These are phyloP conservation scores for Baorangia bicolor DNA, from an alignment of 768 basidiomycete species.

Conservation along the genomic window DNA sequence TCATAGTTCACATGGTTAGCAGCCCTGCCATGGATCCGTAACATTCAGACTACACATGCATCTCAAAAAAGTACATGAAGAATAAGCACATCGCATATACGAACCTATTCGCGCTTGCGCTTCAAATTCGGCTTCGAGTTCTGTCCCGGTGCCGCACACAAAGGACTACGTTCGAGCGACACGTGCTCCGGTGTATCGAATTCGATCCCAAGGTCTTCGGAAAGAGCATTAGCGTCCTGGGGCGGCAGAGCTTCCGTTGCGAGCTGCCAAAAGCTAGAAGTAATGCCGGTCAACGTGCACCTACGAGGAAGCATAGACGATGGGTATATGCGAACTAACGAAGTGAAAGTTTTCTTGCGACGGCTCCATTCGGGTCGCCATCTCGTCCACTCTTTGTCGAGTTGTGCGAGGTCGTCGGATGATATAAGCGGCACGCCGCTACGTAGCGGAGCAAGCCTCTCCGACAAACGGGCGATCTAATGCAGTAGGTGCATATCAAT, in stretches of 20 bases:
- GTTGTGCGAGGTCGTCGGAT: conserved; percentile 61
- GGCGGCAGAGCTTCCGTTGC: conserved; percentile 67
- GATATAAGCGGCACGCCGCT: conserved; percentile 64
- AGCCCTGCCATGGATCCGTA: not conserved
- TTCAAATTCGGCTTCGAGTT: conserved; percentile 42
- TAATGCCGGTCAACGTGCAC: not conserved
- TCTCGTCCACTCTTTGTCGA: conserved; percentile 73
- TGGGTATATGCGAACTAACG: conserved; percentile 24
- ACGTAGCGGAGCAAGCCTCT: conserved; percentile 62
- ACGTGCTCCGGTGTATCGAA: conserved; percentile 71
- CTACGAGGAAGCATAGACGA: not conserved
- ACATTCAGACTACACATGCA: not conserved
- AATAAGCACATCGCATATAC: not conserved
- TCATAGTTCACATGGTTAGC: not conserved
- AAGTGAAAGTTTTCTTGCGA: conserved; percentile 66
- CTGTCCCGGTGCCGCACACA: conserved; percentile 42
- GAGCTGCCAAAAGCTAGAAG: conserved; percentile 68
- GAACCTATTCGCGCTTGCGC: conserved; percentile 44
- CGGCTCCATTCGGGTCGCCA: conserved; percentile 83
- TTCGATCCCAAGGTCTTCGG: conserved; percentile 82
- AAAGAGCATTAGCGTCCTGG: conserved; percentile 60
- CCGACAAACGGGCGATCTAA: conserved; percentile 50
- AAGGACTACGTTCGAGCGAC: conserved; percentile 58
- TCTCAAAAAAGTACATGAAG: not conserved
- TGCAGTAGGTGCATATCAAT: conserved; percentile 1